A percentile compares a stretch with the other conserved stretches of the same genome.
These are phyloP conservation scores for Lasiodiplodia sp. DNA, from an alignment of 2,329 filamentous ascomycete genomes.

Conservation along the genomic window DNA sequence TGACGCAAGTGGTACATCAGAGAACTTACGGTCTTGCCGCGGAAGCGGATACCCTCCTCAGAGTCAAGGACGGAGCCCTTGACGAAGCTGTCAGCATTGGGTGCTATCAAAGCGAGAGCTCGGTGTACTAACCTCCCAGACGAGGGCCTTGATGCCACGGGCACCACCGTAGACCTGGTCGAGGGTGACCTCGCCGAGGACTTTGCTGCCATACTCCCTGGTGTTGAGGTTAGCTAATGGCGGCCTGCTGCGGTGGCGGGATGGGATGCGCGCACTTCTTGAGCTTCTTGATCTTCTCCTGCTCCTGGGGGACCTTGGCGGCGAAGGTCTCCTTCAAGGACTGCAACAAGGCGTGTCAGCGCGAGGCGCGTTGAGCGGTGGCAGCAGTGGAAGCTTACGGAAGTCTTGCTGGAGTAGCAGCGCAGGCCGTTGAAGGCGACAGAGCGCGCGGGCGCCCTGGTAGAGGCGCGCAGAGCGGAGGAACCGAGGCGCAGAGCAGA, in stretches of 20 bases:
- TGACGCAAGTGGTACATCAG: neutral
- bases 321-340: slow-evolving; percentile 98
- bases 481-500: slow-evolving; percentile 82
- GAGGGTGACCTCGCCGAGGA: slow-evolving; percentile 96
- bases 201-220: slow-evolving; percentile 93
- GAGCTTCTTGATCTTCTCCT: slow-evolving; percentile 99
- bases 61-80: slow-evolving; percentile 92
- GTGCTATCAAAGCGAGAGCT: slow-evolving; percentile 3
- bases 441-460: slow-evolving; percentile 70
- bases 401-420: slow-evolving; percentile 92
- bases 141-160: slow-evolving; percentile 96
- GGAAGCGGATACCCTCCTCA: slow-evolving; percentile 99
- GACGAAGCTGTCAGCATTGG: slow-evolving; percentile 28
- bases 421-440: slow-evolving; percentile 82
- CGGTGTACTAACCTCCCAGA: slow-evolving; percentile 77
- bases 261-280: slow-evolving; percentile 74
- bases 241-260: slow-evolving; percentile 29
- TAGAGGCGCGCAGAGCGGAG: slow-evolving; percentile 79
- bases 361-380: slow-evolving; percentile 31
- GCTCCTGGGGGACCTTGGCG: slow-evolving; percentile 92
- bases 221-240: slow-evolving; percentile 40
- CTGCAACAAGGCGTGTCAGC: slow-evolving; percentile 56
- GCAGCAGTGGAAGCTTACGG: slow-evolving; percentile 64
- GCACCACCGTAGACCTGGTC: slow-evolving; percentile 99
- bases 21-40: slow-evolving; percentile 81